These are phyloP conservation scores for Penicillium crystallinum DNA, from an alignment of 495 filamentous ascomycete genomes.

Conservation along the genomic window DNA sequence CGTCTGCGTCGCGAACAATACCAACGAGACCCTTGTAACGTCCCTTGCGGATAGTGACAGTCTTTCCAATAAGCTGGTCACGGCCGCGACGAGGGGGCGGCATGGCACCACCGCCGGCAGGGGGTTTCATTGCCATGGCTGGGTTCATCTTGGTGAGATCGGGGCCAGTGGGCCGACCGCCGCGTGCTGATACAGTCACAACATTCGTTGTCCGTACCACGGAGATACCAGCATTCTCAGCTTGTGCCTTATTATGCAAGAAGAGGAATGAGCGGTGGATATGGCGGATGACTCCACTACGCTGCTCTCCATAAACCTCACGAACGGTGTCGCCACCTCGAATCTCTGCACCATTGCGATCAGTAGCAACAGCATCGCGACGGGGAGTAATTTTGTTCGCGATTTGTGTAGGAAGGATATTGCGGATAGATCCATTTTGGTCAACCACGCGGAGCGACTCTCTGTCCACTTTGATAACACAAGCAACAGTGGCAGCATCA, in stretches of 20 bases:
- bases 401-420: constrained; percentile 84
- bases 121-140: constrained; percentile 57
- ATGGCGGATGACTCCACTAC: constrained; percentile 82
- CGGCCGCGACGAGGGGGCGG: constrained; percentile 73
- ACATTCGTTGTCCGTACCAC: constrained; percentile 84
- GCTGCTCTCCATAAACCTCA: constrained; percentile 78
- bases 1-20: constrained; percentile 89
- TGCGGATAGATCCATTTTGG: constrained; percentile 77
- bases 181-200: constrained; percentile 84
- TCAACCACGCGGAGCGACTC: constrained; percentile 87
- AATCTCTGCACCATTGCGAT: constrained; percentile 91
- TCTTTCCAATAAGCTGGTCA: constrained; percentile 86
- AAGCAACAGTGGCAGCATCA: constrained; percentile 85
- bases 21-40: constrained; percentile 89
- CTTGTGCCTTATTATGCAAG: constrained; percentile 73
- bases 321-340: constrained; percentile 86
- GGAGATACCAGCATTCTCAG: constrained; percentile 84
- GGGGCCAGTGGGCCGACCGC: constrained; percentile 64
- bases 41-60: constrained; percentile 76
- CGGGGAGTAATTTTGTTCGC: constrained; percentile 77
- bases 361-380: constrained; percentile 80
- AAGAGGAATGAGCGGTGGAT: constrained; percentile 88
- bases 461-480: constrained; percentile 89
- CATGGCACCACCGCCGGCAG: constrained; percentile 48
- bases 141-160: constrained; percentile 94